Conservation (phyloP, 2,329 filamentous ascomycete genomes). For the Cryphonectria japonica region DNA sequence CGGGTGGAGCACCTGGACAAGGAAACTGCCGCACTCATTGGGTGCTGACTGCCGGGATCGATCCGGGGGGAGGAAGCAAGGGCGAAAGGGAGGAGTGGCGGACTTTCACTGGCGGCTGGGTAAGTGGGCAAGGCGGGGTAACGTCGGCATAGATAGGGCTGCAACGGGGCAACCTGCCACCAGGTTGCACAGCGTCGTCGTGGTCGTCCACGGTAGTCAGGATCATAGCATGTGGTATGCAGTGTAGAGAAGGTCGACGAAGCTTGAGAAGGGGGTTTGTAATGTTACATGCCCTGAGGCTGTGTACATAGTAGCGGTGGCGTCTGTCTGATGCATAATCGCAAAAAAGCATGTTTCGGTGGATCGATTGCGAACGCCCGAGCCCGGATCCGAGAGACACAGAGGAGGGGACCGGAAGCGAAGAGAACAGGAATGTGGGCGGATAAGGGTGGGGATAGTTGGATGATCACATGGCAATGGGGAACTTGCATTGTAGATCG, state of each 20-base stretch:
- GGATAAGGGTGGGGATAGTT: too few relatives aligned
- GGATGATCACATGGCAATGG: not conserved
- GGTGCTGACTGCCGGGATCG: not conserved
- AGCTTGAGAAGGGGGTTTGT: not conserved
- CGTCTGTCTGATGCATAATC: not conserved
- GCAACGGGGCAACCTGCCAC: not conserved
- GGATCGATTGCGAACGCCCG: not conserved
- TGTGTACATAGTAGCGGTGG: not conserved
- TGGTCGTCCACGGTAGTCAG: not conserved
- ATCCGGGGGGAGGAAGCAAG: not conserved
- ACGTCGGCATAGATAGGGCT: not conserved
- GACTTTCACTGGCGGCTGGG: not conserved
- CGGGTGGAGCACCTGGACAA: not conserved
- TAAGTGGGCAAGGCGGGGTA: not conserved
- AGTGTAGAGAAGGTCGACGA: not conserved
- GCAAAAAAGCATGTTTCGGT: not conserved
- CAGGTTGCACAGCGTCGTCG: not conserved
- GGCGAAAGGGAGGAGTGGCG: not conserved
- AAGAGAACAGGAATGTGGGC: not conserved
- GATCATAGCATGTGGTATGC: not conserved
- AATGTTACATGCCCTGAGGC: not conserved
- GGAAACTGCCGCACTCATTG: not conserved
- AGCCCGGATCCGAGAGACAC: constrained; percentile 1
- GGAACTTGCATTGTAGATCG: not conserved
- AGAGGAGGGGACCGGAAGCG: not conserved